Evolutionary conservation across 768 basidiomycete species (phyloP).

Genomic region (Chiua virens): DNA sequence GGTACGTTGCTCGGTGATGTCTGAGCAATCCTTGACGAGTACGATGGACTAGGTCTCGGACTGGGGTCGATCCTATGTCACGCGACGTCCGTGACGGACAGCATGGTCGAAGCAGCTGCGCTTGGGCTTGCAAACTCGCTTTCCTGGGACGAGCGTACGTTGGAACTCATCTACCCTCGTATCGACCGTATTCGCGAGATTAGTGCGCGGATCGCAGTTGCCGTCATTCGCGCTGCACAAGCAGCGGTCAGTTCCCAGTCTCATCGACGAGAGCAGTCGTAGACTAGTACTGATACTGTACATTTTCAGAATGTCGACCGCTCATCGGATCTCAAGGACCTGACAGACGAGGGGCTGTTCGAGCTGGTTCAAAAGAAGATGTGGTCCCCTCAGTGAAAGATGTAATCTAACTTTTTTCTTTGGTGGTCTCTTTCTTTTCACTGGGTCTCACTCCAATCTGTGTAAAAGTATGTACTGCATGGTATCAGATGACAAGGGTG

Average conservation of each 20-base stretch:
- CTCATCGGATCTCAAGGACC: constrained; percentile 48
- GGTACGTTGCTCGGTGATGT: constrained; percentile 35
- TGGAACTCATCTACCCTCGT: constrained; percentile 78
- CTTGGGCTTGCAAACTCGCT: constrained; percentile 77
- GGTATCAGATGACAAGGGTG: background rate
- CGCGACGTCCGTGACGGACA: constrained; percentile 70
- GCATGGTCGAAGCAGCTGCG: constrained; percentile 88
- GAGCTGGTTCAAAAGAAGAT: constrained; percentile 61
- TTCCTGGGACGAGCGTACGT: constrained; percentile 62
- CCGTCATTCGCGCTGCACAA: constrained; percentile 81
- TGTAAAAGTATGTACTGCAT: constrained; percentile 8
- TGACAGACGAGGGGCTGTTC: constrained; percentile 57
- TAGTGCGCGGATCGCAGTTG: constrained; percentile 67
- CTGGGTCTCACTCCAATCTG: too few species aligned
- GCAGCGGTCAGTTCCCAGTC: constrained; percentile 51
- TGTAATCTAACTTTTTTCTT: too few species aligned
- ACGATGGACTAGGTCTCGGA: constrained; percentile 40
- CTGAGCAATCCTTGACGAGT: background rate
- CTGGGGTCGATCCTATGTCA: constrained; percentile 73
- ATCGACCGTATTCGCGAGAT: constrained; percentile 86
- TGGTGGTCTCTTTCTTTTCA: background rate
- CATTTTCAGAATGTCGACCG: constrained; percentile 52
- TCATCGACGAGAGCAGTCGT: constrained; percentile 18
- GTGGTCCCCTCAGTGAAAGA: constrained; percentile 59
- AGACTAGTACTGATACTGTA: too few species aligned